Conservation (phyloP, 2,329 filamentous ascomycete species). For the Nemania sp. region DNA sequence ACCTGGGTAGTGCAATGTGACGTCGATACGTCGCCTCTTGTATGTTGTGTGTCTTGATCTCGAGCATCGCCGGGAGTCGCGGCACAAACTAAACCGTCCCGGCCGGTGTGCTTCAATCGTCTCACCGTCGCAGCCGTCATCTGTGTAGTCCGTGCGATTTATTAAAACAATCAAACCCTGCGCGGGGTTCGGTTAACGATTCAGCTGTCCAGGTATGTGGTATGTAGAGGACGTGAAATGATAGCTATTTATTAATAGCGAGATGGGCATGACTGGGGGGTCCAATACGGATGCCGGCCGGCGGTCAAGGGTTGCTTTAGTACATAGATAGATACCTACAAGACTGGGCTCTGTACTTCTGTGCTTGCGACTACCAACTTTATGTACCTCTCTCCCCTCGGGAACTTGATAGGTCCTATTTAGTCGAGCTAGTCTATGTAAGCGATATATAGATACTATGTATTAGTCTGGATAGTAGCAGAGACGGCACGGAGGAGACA, state of each 20-base stretch:
- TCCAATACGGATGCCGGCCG: constrained; percentile 25
- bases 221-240: background rate
- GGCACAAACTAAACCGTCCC: constrained; percentile 23
- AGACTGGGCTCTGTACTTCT: background rate
- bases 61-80: constrained; percentile 26
- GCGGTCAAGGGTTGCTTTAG: constrained; percentile 11
- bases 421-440: constrained; percentile 2
- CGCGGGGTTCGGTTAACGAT: background rate
- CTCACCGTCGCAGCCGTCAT: constrained; percentile 11
- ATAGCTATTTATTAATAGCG: constrained; percentile 8
- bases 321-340: background rate
- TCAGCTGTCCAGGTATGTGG: too few species aligned
- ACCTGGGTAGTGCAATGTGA: constrained; percentile 6
- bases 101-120: constrained; percentile 20
- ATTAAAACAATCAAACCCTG: background rate
- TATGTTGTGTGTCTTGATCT: constrained; percentile 20
- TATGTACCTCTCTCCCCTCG: too few species aligned
- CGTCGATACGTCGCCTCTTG: background rate
- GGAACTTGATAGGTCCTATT: too few species aligned
- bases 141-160: constrained; percentile 16
- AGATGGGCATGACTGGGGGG: constrained; percentile 15
- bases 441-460: too few species aligned
- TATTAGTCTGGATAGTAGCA: background rate
- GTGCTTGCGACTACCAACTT: background rate
- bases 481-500: background rate